Conservation (phyloP, 768 basidiomycete species). For the Lentinula boryana region DNA sequence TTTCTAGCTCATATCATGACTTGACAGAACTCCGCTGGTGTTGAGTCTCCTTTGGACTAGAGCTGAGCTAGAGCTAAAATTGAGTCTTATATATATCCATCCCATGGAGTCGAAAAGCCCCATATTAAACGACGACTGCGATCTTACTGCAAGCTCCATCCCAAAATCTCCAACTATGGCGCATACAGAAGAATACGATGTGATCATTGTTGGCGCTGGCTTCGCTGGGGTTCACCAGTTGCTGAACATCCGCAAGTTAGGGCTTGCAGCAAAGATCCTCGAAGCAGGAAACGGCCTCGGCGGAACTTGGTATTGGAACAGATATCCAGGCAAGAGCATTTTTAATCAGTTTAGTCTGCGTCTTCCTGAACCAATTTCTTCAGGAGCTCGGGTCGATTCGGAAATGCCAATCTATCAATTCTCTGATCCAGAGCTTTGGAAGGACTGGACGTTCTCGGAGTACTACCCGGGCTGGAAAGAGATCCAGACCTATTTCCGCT, state of each 20-base stretch:
- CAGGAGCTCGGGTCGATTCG: neutral
- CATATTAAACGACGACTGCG: too few species aligned
- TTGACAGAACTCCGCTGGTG: too few species aligned
- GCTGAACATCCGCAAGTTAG: neutral
- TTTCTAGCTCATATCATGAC: too few species aligned
- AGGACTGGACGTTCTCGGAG: neutral
- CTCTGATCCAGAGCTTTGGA: neutral
- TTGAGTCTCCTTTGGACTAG: too few species aligned
- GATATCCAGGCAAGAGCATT: neutral
- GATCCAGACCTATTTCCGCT: neutral
- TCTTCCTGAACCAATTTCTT: neutral
- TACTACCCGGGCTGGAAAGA: neutral
- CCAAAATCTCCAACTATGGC: neutral
- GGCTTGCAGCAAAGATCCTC: neutral
- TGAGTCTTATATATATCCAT: too few species aligned
- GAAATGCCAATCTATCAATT: slow-evolving; percentile 5
- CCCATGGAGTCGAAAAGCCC: too few species aligned
- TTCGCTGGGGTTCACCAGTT: neutral
- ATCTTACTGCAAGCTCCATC: too few species aligned
- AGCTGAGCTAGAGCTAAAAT: too few species aligned
- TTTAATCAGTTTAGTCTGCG: neutral
- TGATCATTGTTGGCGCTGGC: neutral
- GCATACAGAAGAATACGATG: neutral
- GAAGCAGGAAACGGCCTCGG: neutral
- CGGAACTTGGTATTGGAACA: slow-evolving; percentile 1